Evolutionary conservation across 108 stramenopile species (phyloP).

Genomic region (Nitzschia palea): DNA sequence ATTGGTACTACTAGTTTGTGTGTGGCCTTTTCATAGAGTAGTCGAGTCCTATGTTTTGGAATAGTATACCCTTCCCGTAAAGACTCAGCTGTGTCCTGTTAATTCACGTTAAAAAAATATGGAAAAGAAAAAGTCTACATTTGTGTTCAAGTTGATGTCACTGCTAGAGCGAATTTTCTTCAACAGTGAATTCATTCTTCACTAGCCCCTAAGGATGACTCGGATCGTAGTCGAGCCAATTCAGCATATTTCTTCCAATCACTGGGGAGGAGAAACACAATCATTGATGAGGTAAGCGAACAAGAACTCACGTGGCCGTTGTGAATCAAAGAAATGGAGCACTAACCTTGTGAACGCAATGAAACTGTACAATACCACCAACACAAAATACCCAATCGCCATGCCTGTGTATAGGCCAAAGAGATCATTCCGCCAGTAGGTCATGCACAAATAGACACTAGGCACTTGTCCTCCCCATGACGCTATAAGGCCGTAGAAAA

Average conservation of each 20-base stretch:
- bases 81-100: too few relatives aligned
- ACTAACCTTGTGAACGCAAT: conserved; percentile 22
- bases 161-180: too few relatives aligned
- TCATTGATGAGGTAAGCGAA: not conserved
- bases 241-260: conserved; percentile 61
- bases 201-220: conserved; percentile 6
- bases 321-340: not conserved
- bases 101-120: too few relatives aligned
- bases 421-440: conserved; percentile 67
- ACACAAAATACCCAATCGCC: conserved; percentile 39
- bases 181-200: too few relatives aligned
- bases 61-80: too few relatives aligned
- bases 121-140: too few relatives aligned
- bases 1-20: too few relatives aligned
- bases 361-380: conserved; percentile 35
- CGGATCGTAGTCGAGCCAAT: conserved; percentile 42
- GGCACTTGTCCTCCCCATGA: conserved; percentile 73
- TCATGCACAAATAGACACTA: conserved; percentile 53
- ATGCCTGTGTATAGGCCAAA: conserved; percentile 69
- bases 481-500: conserved; percentile 62
- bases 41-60: too few relatives aligned
- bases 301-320: not conserved
- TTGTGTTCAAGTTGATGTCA: too few relatives aligned
- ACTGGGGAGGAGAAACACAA: conserved; percentile 17
- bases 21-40: too few relatives aligned